These are phyloP conservation scores for Pulveroboletus sp. DNA, from an alignment of 768 basidiomycete species.

Conservation along the genomic window DNA sequence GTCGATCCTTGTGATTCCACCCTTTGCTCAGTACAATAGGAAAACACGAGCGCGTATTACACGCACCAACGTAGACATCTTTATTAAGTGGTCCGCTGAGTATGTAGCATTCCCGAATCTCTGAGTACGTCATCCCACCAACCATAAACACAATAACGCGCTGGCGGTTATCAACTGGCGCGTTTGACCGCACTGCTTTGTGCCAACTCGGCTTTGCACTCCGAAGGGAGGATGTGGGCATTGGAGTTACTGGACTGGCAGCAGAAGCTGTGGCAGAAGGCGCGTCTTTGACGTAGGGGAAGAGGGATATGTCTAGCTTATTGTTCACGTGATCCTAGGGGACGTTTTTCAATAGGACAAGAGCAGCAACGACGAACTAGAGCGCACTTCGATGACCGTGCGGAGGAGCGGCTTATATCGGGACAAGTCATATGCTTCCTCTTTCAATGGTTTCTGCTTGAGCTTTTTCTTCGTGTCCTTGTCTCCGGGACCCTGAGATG, in stretches of 20 bases:
- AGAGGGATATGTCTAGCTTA: constrained; percentile 70
- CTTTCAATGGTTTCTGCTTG: constrained; percentile 66
- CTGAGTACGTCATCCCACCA: constrained; percentile 95
- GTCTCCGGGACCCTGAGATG: constrained; percentile 60
- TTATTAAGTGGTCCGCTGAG: constrained; percentile 70
- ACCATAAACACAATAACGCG: constrained; percentile 86
- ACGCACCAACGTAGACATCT: constrained; percentile 85
- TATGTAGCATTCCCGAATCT: constrained; percentile 84
- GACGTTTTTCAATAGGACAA: background rate
- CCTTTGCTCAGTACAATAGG: constrained; percentile 25
- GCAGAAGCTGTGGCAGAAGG: constrained; percentile 49
- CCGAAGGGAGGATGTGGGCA: constrained; percentile 70
- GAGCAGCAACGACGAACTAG: background rate
- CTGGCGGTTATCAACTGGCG: constrained; percentile 54
- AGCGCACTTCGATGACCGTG: constrained; percentile 73
- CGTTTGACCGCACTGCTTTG: constrained; percentile 56
- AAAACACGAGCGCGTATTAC: constrained; percentile 35
- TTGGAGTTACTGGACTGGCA: constrained; percentile 42
- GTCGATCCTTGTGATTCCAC: constrained; percentile 65
- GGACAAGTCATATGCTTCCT: constrained; percentile 97
- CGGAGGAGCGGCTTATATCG: constrained; percentile 83
- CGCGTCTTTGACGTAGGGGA: constrained; percentile 87
- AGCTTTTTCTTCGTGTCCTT: constrained; percentile 76
- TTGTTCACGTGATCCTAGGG: constrained; percentile 74
- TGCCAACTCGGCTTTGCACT: constrained; percentile 91